phyloP scores from a whole-genome alignment of 352 stramenopile genomes.

The Phytophthora hibernalis region DNA sequence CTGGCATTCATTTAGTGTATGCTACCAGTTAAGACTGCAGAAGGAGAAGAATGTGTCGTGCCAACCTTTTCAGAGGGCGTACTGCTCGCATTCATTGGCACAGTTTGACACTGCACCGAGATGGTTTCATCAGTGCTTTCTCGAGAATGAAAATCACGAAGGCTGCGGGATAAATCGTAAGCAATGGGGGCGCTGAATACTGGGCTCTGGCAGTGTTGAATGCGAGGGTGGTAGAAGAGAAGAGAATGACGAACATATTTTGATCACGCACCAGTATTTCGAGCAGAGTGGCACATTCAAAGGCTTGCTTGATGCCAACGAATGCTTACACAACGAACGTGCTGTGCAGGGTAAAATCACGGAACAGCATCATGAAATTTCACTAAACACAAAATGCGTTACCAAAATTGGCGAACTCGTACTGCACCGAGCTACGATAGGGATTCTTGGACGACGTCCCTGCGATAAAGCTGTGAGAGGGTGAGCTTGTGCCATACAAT shows the following conservation, averaged over 20 bases:
- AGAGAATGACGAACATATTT: neutral
- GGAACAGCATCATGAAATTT: no score
- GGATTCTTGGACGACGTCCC: no score
- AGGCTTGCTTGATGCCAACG: neutral
- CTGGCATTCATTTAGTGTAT: neutral
- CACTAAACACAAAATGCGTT: no score
- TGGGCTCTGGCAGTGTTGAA: no score
- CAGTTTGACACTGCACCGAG: neutral
- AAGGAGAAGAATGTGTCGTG: no score
- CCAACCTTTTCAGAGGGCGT: no score
- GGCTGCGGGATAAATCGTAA: neutral
- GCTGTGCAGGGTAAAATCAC: no score
- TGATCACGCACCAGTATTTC: slow-evolving; percentile 1
- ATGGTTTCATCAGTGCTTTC: neutral
- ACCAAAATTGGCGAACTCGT: no score
- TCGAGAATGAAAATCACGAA: neutral
- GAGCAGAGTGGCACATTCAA: neutral
- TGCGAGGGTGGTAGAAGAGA: neutral
- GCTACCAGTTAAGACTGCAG: neutral
- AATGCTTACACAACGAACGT: neutral
- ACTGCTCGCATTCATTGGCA: no score
- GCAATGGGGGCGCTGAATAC: neutral
- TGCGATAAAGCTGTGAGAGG: no score
- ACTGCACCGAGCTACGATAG: no score
- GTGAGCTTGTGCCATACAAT: no score